Conservation (phyloP, 768 basidiomycete genomes). For the Rubroboletus satanas region DNA sequence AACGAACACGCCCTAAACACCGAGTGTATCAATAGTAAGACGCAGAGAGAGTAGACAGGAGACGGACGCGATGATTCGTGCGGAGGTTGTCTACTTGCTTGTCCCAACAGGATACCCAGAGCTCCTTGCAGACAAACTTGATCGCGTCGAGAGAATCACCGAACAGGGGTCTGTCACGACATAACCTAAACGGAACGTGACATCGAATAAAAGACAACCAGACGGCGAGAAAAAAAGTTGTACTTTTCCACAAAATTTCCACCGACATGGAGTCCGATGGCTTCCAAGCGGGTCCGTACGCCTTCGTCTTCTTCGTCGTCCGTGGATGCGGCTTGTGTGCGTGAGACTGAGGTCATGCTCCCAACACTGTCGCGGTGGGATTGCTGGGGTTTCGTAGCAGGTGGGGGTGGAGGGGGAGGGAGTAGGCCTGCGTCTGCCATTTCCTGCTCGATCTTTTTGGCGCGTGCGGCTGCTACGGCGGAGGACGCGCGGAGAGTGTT, state of each 20-base stretch:
- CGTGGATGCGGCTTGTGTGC: constrained; percentile 1
- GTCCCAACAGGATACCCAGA: constrained; percentile 91
- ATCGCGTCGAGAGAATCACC: constrained; percentile 83
- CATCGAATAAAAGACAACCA: neutral
- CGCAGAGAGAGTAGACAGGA: neutral
- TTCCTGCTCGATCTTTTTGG: constrained; percentile 68
- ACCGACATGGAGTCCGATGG: constrained; percentile 84
- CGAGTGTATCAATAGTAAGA: neutral
- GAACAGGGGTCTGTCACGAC: constrained; percentile 70
- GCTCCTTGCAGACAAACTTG: constrained; percentile 94
- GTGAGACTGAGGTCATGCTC: constrained; percentile 27
- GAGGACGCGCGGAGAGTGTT: constrained; percentile 72
- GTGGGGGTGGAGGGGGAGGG: constrained; percentile 45
- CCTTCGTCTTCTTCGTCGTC: constrained; percentile 73
- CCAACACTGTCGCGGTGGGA: constrained; percentile 34
- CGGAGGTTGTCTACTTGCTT: constrained; percentile 95
- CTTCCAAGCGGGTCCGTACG: constrained; percentile 64
- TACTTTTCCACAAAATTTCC: constrained; percentile 84
- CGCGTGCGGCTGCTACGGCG: constrained; percentile 61
- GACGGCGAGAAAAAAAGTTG: neutral
- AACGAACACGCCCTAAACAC: constrained; percentile 82
- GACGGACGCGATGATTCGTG: constrained; percentile 84
- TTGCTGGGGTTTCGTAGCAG: constrained; percentile 35
- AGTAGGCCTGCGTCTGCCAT: constrained; percentile 78
- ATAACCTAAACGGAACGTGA: constrained; percentile 47